Evolutionary conservation across 1,284 basidiomycete genomes (phyloP).

Genomic region (Blastosporella zonata): DNA sequence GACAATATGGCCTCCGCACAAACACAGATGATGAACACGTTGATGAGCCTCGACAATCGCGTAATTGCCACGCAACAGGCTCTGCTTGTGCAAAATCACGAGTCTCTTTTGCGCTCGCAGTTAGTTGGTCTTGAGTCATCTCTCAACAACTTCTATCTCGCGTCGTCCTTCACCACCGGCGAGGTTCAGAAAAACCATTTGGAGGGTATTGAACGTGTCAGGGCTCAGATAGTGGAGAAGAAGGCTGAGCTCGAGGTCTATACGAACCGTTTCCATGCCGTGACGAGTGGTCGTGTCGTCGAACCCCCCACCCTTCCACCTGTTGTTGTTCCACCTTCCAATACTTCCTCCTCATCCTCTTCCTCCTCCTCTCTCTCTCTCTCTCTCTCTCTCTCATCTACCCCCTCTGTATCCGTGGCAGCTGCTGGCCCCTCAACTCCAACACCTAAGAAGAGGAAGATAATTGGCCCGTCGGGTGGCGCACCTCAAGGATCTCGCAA

Average conservation of each 20-base stretch:
- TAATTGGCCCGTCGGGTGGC: too few species aligned
- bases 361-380: neutral
- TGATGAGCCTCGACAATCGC: neutral
- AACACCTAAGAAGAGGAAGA: too few species aligned
- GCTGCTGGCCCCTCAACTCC: too few species aligned
- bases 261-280: neutral
- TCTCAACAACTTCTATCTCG: neutral
- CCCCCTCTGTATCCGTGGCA: too few species aligned
- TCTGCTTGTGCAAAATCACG: neutral
- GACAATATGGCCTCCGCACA: neutral
- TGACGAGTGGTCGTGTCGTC: neutral
- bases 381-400: neutral
- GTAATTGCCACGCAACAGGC: neutral
- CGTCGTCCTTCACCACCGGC: neutral
- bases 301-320: neutral
- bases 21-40: neutral
- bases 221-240: neutral
- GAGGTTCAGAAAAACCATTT: neutral
- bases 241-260: neutral
- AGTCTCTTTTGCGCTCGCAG: neutral
- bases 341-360: neutral
- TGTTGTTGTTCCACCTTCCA: too few species aligned
- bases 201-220: neutral
- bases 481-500: too few species aligned
- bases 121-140: neutral